Evolutionary conservation across 768 basidiomycete species (phyloP).

Genomic region (Lentinula detonsa): DNA sequence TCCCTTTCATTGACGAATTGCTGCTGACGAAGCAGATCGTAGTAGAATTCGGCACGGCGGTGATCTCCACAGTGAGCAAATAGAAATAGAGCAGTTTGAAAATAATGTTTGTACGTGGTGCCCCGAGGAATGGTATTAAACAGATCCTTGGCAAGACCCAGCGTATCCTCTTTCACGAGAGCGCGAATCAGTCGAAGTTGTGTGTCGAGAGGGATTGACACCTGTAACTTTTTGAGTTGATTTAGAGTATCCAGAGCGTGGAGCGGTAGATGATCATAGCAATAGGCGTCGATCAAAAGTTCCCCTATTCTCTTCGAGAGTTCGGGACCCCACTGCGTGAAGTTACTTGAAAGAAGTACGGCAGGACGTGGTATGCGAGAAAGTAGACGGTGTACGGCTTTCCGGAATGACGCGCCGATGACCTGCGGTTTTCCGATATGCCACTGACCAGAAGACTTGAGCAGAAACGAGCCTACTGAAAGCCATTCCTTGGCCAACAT

Average conservation of each 20-base stretch:
- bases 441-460: slow-evolving; percentile 12
- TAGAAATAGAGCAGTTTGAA: slow-evolving; percentile 45
- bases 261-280: slow-evolving; percentile 21
- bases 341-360: slow-evolving; percentile 14
- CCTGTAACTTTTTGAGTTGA: slow-evolving; percentile 29
- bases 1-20: slow-evolving; percentile 21
- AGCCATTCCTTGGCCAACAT: slow-evolving; percentile 34
- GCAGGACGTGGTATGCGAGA: slow-evolving; percentile 26
- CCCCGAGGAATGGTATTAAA: slow-evolving; percentile 25
- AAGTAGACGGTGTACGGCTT: slow-evolving; percentile 19
- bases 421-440: slow-evolving; percentile 1
- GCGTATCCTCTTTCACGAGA: slow-evolving; percentile 32
- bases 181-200: slow-evolving; percentile 33
- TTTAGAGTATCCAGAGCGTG: slow-evolving; percentile 35
- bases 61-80: slow-evolving; percentile 47
- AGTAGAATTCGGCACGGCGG: slow-evolving; percentile 36
- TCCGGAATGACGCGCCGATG: slow-evolving; percentile 20
- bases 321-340: slow-evolving; percentile 16
- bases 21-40: slow-evolving; percentile 24
- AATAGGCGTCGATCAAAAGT: slow-evolving; percentile 36
- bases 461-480: slow-evolving; percentile 12
- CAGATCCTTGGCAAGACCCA: slow-evolving; percentile 37
- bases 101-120: slow-evolving; percentile 16
- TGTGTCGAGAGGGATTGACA: slow-evolving; percentile 22
- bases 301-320: slow-evolving; percentile 26